A percentile compares a stretch with the other conserved stretches of the same genome.
Conservation (phyloP, 2,329 filamentous ascomycete genomes). For the Penicillium fuscoglaucum region DNA sequence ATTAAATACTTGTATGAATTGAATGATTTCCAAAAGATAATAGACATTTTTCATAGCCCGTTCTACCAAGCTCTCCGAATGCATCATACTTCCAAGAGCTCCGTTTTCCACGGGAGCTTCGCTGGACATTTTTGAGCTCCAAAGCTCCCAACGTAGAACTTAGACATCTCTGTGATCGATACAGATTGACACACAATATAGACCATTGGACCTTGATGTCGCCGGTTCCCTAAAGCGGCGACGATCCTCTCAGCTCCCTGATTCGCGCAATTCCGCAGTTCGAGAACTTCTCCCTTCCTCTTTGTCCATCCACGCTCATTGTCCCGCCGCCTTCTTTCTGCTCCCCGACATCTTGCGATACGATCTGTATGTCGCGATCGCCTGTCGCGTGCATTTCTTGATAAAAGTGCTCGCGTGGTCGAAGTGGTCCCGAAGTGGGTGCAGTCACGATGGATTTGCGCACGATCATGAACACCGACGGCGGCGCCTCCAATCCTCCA, state of each 20-base stretch:
- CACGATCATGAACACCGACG: conserved; percentile 54
- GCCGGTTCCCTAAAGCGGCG: conserved; percentile 25
- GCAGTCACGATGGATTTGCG: conserved; percentile 52
- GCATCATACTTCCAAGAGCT: conserved; percentile 5
- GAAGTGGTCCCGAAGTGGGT: conserved; percentile 20
- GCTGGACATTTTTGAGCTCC: conserved; percentile 4
- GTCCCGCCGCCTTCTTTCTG: conserved; percentile 11
- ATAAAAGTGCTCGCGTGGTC: conserved; percentile 22
- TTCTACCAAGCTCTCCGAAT: conserved; percentile 5
- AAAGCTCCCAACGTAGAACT: conserved; percentile 2
- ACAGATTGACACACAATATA: background rate
- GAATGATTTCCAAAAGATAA: background rate
- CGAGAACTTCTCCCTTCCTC: conserved; percentile 28
- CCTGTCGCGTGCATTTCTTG: conserved; percentile 13
- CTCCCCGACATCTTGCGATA: conserved; percentile 10
- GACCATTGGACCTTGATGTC: conserved; percentile 8
- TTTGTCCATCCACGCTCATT: conserved; percentile 21
- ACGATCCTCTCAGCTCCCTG: conserved; percentile 25
- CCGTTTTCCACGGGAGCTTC: conserved; percentile 3
- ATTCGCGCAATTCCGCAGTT: conserved; percentile 22
- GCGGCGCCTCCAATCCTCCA: conserved; percentile 33
- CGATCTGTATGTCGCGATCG: conserved; percentile 25
- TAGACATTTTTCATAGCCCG: background rate
- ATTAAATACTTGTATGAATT: background rate
- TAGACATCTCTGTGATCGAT: background rate